These are phyloP conservation scores for Triticum dicoccoides DNA, from an alignment of 176 grass and related monocot species.

Conservation along the genomic window DNA sequence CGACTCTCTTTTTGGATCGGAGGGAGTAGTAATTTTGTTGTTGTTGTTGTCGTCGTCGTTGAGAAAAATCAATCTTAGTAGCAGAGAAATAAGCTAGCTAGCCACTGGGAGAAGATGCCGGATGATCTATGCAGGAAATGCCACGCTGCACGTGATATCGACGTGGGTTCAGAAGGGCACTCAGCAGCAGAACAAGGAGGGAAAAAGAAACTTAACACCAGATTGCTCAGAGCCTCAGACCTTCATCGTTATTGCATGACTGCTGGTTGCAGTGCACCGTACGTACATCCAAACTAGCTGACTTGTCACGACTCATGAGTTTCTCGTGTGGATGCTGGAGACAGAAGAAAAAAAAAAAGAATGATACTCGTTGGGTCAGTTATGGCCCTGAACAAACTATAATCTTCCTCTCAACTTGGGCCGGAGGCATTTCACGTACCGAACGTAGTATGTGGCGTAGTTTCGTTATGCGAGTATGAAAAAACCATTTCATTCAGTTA, in stretches of 20 bases:
- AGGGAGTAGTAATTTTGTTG: no score
- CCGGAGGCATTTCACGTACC: no score
- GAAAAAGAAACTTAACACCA: background rate
- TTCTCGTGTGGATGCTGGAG: background rate
- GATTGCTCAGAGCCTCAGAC: background rate
- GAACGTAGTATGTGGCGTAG: no score
- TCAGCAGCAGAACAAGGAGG: background rate
- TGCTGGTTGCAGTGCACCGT: background rate
- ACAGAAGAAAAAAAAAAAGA: background rate
- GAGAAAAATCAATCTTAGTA: no score
- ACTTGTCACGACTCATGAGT: background rate
- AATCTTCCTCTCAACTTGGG: no score
- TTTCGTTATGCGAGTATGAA: background rate
- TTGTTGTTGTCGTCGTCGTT: no score
- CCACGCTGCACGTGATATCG: background rate
- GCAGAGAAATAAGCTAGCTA: no score
- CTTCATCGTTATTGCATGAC: background rate
- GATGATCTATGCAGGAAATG: no score
- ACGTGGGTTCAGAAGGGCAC: background rate
- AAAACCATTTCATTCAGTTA: background rate
- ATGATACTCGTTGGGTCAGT: no score
- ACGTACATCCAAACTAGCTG: background rate
- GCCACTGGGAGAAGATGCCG: no score
- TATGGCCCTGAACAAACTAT: no score
- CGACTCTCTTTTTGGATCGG: no score